A percentile compares a stretch with the other conserved stretches of the same genome.
These are phyloP conservation scores for Marchantia paleacea DNA, from an alignment of 225 moss, liverwort and hornwort genomes.

Conservation along the genomic window DNA sequence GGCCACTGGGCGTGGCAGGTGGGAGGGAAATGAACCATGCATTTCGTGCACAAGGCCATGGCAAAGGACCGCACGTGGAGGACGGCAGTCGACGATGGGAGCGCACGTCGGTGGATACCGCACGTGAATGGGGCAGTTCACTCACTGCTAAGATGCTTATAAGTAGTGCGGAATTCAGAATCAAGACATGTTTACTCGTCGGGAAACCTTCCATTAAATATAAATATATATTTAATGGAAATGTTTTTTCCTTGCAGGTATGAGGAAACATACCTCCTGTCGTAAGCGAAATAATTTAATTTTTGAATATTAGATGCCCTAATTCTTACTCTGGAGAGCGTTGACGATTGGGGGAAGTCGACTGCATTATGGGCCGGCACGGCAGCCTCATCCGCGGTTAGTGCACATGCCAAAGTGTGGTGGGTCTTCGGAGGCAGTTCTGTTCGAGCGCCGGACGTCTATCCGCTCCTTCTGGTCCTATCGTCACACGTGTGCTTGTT, in stretches of 20 bases:
- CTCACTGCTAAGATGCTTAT: background rate
- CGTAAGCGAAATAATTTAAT: no score
- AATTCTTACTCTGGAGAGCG: background rate
- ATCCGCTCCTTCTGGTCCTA: background rate
- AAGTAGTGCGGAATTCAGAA: no score
- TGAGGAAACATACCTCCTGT: no score
- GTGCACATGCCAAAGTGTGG: background rate
- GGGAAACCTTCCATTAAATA: no score
- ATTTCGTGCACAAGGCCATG: constrained; percentile 9
- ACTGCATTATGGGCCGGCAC: no score
- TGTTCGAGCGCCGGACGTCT: background rate
- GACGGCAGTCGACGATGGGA: no score
- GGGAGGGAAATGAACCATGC: background rate
- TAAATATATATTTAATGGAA: no score
- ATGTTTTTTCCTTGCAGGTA: no score
- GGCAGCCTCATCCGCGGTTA: background rate
- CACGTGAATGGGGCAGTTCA: constrained; percentile 13
- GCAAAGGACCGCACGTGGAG: background rate
- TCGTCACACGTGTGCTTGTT: background rate
- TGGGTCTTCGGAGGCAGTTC: background rate
- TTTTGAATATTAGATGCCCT: background rate
- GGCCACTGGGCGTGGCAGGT: constrained; percentile 2
- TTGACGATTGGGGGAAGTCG: no score
- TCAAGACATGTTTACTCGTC: no score
- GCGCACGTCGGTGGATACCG: constrained; percentile 7